These are phyloP conservation scores for Gonapodya prolifera DNA, from an alignment of 192 early-diverging fungal genomes.

Conservation along the genomic window DNA sequence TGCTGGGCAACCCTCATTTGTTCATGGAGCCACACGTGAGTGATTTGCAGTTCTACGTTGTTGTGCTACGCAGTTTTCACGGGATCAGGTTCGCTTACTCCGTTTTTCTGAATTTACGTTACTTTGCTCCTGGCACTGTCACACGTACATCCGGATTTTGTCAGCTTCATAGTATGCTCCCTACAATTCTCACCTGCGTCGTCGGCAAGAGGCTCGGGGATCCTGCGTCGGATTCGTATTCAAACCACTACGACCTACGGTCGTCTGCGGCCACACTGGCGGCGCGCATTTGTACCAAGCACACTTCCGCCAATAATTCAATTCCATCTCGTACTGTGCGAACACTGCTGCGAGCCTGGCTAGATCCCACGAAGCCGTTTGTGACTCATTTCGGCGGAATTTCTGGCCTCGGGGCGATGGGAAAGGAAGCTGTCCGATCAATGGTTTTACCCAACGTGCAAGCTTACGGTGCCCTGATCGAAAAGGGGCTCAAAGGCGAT, in stretches of 20 bases:
- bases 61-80: not conserved
- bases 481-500: not conserved
- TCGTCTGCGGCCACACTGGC: constrained; percentile 59
- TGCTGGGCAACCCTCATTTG: constrained; percentile 76
- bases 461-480: constrained; percentile 27
- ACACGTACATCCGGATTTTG: no score
- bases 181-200: constrained; percentile 81
- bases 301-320: constrained; percentile 68
- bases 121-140: constrained; percentile 1
- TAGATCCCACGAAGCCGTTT: constrained; percentile 72
- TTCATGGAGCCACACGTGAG: constrained; percentile 90
- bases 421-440: constrained; percentile 59
- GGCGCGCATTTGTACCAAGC: constrained; percentile 59
- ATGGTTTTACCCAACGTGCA: constrained; percentile 67
- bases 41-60: not conserved
- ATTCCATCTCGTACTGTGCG: constrained; percentile 80
- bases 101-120: not conserved
- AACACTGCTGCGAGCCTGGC: constrained; percentile 76
- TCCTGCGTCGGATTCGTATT: constrained; percentile 33
- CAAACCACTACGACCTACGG: constrained; percentile 67
- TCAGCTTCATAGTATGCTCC: constrained; percentile 91
- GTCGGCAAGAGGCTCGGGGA: constrained; percentile 73
- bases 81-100: not conserved
- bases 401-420: constrained; percentile 59
- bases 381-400: constrained; percentile 85